Percentiles rank a stretch among this genome's conserved stretches.
Evolutionary conservation across 495 filamentous ascomycete species (phyloP).

Genomic region (Xylaria telfairii): DNA sequence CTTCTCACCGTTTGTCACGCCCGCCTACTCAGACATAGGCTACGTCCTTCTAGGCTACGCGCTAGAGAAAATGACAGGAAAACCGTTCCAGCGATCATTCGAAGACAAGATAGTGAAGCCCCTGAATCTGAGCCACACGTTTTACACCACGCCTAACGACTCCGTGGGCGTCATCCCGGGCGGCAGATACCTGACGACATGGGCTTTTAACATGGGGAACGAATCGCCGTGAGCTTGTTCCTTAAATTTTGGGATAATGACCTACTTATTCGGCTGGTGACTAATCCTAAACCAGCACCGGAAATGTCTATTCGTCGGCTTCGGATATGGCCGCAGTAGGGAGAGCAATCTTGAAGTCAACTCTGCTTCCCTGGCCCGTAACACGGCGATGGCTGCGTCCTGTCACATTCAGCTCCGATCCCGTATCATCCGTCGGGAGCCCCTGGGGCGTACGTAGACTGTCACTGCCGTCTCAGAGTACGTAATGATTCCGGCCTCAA

Average conservation of each 20-base stretch:
- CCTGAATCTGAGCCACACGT: slow-evolving; percentile 51
- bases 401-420: slow-evolving; percentile 51
- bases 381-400: slow-evolving; percentile 67
- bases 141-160: slow-evolving; percentile 40
- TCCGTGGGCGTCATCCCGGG: slow-evolving; percentile 46
- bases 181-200: slow-evolving; percentile 33
- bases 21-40: slow-evolving; percentile 48
- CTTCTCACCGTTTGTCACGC: slow-evolving; percentile 44
- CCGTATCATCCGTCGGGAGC: slow-evolving; percentile 52
- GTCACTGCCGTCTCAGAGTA: slow-evolving; percentile 28
- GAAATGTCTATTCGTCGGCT: slow-evolving; percentile 61
- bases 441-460: slow-evolving; percentile 64
- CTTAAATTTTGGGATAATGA: background rate
- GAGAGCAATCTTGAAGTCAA: slow-evolving; percentile 58
- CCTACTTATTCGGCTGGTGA: background rate
- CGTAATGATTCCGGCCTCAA: too few species aligned
- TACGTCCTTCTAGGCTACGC: slow-evolving; percentile 48
- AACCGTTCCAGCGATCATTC: slow-evolving; percentile 45
- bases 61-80: slow-evolving; percentile 47
- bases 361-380: slow-evolving; percentile 50
- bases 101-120: slow-evolving; percentile 46
- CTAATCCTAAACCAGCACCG: slow-evolving; percentile 45
- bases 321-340: slow-evolving; percentile 59
- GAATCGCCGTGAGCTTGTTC: slow-evolving; percentile 41
- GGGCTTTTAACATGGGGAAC: slow-evolving; percentile 43